Evolutionary conservation across 495 filamentous ascomycete genomes (phyloP), one percentile per base, ranked within the genome.

Genomic region (Daldinia concentrica): DNA sequence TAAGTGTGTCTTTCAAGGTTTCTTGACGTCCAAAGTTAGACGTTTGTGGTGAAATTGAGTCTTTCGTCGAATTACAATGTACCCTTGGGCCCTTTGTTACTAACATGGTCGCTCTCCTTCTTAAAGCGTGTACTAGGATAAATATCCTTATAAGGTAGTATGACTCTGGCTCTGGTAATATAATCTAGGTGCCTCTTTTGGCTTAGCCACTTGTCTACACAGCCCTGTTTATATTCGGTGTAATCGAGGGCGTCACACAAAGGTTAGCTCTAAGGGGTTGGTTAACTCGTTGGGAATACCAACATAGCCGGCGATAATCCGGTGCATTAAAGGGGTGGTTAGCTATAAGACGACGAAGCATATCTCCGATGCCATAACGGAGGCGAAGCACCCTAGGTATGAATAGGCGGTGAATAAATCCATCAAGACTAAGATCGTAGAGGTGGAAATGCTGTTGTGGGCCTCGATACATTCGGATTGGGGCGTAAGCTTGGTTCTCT

Each of bases 381-480:
- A 11, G 0, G 51, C 27, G 5, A 51, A 62, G 17, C 43, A 59
- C 3, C 58, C 6, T 6, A 24, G 48, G 12, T 30, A 79, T 6
- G 30, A 50, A 19, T 51, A 61, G 3, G 75, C 75, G 0, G 62
- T 19, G 39, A 27, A 0, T 17, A 73, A 63, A 67, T 77, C 69
- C 63, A 72, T 79, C 62, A 79, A 74, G 64, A 75, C 43, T 56
- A 77, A 75, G 57, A 74, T 77, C 39, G 68, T 34, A 41, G 54
- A 45, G 37, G 39, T 6, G 52, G 73, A 77, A 43, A 79, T 62
- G 6, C 75, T 64, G 0, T 65, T 61, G 9, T 75, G 70, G 15
- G 50, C 62, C 60, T 77, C 75, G 17, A 73, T 52, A 63, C 79
- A 79, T 48, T 77, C 76, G 57, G 17, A 8, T 26, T 17, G 15